Base-by-base conservation (phyloP, 495 filamentous ascomycete genomes). In the Trichoderma asperelloides region DNA sequence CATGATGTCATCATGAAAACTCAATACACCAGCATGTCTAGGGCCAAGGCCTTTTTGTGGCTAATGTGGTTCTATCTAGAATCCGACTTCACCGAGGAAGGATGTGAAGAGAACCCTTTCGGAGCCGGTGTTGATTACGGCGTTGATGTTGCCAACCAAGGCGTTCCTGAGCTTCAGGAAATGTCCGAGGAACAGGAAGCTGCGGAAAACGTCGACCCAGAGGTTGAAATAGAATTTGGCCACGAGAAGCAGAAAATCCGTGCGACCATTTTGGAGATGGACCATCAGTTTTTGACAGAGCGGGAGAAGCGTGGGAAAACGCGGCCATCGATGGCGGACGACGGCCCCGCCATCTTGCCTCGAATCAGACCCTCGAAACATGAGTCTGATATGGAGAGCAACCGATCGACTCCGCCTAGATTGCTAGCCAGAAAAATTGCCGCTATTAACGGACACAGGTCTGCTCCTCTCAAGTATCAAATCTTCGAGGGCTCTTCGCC, bases 41-140 rank as follows among this genome's bases (percentile, higher is more conserved):
- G 95, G 66, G 95, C 96, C 0, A 89, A 78, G 65, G 94, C 93
- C 1, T 98, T 98, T 73, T 78, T 98, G 18, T 98, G 95, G 95
- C 76, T 98, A 68, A 97, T 98, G 88, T 98, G 95, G 95, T 96
- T 91, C 81, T 98, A 98, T 76, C 81, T 98, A n/a, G 96, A 98
- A 78, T 94, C 93, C 64, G 91, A 98, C 74, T 97, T 96, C 72
- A 88, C 88, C 5, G 82, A 85, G 63, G 89, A 97, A 69, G 91
- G 88, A 65, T 91, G 92, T 47, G 79, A 88, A 49, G 87, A 89
- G 67, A 98, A 98, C 75, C 95, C 95, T 0, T 98, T 96, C 72
- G 95, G 96, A 2, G 75, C 86, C 1, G 95, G 95, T 23, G 77
- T 88, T 72, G 76, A 87, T 78, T 76, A 88, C 73, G 75, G 87